Percentiles rank a stretch among this genome's conserved stretches.
phyloP scores from a whole-genome alignment of 2,329 filamentous ascomycete genomes.

The Rutstroemia sp. region DNA sequence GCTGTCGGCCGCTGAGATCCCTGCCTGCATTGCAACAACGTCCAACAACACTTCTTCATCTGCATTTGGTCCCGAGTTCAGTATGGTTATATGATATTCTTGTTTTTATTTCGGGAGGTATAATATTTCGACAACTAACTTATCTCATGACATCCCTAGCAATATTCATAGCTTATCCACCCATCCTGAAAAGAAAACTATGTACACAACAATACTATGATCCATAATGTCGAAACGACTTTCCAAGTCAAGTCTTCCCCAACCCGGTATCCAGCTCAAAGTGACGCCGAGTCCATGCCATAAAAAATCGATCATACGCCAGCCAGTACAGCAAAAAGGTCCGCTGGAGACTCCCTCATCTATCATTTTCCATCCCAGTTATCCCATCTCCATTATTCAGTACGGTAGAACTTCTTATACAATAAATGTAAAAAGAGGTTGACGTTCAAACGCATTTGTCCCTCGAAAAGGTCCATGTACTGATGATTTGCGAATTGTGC shows the following conservation, averaged over 20 bases:
- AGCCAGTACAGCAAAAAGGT: not conserved
- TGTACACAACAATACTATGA: slow-evolving; percentile 23
- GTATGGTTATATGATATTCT: no score
- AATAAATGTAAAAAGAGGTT: slow-evolving; percentile 94
- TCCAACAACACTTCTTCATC: no score
- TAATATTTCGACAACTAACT: no score
- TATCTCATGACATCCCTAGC: not conserved
- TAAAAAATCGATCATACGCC: slow-evolving; percentile 12
- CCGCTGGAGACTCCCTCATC: not conserved
- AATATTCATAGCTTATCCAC: not conserved
- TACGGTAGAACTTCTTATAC: slow-evolving; percentile 97
- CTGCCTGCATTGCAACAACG: not conserved
- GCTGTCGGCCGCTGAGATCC: slow-evolving; percentile 25
- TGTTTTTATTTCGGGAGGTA: no score
- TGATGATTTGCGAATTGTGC: slow-evolving; percentile 96
- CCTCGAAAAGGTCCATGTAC: slow-evolving; percentile 91
- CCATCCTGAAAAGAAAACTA: slow-evolving; percentile 17
- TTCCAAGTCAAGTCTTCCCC: slow-evolving; percentile 2
- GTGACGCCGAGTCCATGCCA: slow-evolving; percentile 22
- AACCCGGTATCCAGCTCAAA: slow-evolving; percentile 7
- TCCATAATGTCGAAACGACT: slow-evolving; percentile 11
- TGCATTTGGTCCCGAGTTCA: no score
- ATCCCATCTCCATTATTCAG: slow-evolving; percentile 34
- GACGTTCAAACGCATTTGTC: slow-evolving; percentile 80
- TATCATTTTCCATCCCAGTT: slow-evolving; percentile 2